Evolutionary conservation across 495 filamentous ascomycete genomes (phyloP).

Genomic region (Annulohypoxylon nitens): DNA sequence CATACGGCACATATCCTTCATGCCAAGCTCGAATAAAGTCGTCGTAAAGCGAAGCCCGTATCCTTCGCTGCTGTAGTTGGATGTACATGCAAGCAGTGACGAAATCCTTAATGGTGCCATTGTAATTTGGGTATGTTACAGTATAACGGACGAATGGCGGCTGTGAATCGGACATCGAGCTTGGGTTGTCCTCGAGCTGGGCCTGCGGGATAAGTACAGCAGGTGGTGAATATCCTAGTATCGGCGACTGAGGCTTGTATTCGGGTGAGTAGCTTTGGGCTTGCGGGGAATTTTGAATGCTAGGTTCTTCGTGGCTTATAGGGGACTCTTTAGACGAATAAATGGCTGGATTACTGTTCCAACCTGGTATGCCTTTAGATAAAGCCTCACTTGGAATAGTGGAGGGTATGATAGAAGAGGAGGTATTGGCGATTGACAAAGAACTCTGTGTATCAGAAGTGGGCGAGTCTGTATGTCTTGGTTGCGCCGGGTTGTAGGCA

Average conservation of each 20-base stretch:
- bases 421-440: slow-evolving; percentile 21
- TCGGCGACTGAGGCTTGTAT: slow-evolving; percentile 23
- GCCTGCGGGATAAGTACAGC: slow-evolving; percentile 37
- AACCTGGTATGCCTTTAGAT: not conserved
- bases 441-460: slow-evolving; percentile 27
- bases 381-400: slow-evolving; percentile 30
- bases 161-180: slow-evolving; percentile 33
- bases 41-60: slow-evolving; percentile 67
- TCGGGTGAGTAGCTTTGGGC: slow-evolving; percentile 24
- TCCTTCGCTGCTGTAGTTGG: slow-evolving; percentile 50
- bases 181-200: not conserved
- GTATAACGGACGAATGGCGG: slow-evolving; percentile 60
- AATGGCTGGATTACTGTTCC: not conserved
- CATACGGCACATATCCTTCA: slow-evolving; percentile 59
- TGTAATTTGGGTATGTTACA: slow-evolving; percentile 68
- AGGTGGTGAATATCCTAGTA: slow-evolving; percentile 51
- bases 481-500: not conserved
- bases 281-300: slow-evolving; percentile 10
- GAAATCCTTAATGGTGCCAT: slow-evolving; percentile 67
- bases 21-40: slow-evolving; percentile 72
- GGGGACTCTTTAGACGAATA: slow-evolving; percentile 7
- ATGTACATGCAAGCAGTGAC: slow-evolving; percentile 67
- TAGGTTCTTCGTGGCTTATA: not conserved
- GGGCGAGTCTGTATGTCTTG: not conserved
- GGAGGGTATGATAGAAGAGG: slow-evolving; percentile 48